Base-by-base conservation (phyloP, 345 rosid species). In the Acer negundo region DNA sequence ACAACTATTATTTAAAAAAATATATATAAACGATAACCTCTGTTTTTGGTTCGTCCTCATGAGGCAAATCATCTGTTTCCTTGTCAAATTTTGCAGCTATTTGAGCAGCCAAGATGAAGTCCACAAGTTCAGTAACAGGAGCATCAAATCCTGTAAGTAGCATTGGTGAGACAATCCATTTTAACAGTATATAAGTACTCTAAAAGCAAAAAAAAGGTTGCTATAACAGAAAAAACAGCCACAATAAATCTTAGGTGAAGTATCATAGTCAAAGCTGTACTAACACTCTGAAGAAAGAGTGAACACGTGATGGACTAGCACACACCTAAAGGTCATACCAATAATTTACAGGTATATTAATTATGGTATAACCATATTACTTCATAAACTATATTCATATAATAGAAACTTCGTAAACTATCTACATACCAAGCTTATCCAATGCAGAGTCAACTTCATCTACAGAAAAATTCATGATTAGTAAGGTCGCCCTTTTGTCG, bases 71-170 rank as follows among this genome's bases (percentile, higher is more conserved):
- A 62, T 80, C 85, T 13, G 82, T 55, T 72, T 84, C 91, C 35
- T 85, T 84, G 15, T 86, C 89, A 74, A 80, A 80, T 72, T 87
- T 83, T 79, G 85, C 86, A 16, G 95, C 92, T 86, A 89, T 83
- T 67, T 92, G 97, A 75, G 95, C 87, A 88, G 99, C 97, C 75
- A 77, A 72, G 65, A 96, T 92, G 81, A 88, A 94, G 81, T 96
- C 98, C 74, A 94, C 94, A 73, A 96, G 74, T 82, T 90, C 97
- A 79, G 85, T 83, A 61, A 94, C 53, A 16, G 88, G 83, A 31
- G 92, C 87, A 78, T 87, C 80, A 75, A 84, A 80, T 78, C 94
- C 99, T 94, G 84, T 66, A 81, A 62, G 58, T 53, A 35, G 77
- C 66, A 81, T 65, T 68, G 71, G 72, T 7, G 71, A 83, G 20